Conservation (phyloP, 257 asterid species). For the Ilex aquifolium region DNA sequence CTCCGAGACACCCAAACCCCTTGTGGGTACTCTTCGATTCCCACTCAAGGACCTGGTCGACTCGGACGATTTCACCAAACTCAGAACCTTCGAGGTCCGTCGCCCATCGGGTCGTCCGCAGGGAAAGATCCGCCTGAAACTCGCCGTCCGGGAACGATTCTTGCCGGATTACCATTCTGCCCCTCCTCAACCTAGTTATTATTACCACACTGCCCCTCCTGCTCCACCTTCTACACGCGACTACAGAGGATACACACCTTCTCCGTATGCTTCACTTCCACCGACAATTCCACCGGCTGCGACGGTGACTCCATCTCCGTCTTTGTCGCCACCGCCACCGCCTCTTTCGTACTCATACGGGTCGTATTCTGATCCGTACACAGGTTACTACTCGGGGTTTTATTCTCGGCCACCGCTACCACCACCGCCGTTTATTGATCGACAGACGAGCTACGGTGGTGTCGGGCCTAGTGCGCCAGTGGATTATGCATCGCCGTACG, state of each 20-base stretch:
- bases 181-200: conserved; percentile 68
- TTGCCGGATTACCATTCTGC: conserved; percentile 47
- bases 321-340: conserved; percentile 35
- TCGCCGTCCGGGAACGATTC: conserved; percentile 48
- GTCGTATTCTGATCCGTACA: conserved; percentile 43
- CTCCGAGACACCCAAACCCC: conserved; percentile 69
- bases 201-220: conserved; percentile 50
- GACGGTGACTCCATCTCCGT: conserved; percentile 14
- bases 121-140: conserved; percentile 74
- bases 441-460: conserved; percentile 47
- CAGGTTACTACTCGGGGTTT: conserved; percentile 53
- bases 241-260: conserved; percentile 40
- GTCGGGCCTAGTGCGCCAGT: conserved; percentile 86
- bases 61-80: conserved; percentile 19
- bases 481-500: conserved; percentile 64
- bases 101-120: conserved; percentile 93
- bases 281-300: conserved; percentile 20
- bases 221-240: conserved; percentile 23
- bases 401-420: conserved; percentile 31
- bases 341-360: conserved; percentile 31
- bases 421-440: conserved; percentile 39
- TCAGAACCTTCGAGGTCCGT: conserved; percentile 43
- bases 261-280: conserved; percentile 36
- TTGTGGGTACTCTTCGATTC: conserved; percentile 62
- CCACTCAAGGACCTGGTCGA: conserved; percentile 48